Conservation (phyloP, 2,329 filamentous ascomycete species). For the Colletotrichum falcatum region DNA sequence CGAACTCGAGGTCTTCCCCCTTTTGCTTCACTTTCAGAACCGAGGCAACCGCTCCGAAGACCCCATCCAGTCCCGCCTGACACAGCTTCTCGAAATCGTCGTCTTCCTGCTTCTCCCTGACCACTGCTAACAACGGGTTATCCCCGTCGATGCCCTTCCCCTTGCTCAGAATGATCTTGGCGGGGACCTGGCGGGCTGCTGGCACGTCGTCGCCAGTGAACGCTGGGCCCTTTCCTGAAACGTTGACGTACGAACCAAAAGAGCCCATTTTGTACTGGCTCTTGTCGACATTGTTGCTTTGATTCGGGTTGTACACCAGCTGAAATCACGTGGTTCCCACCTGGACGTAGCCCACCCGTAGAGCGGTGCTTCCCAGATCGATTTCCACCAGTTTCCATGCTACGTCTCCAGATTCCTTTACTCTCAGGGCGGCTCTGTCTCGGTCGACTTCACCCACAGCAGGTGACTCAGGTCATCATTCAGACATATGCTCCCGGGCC, state of each 20-base stretch:
- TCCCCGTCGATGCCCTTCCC: background rate
- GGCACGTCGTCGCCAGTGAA: slow-evolving; percentile 36
- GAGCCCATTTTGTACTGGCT: background rate
- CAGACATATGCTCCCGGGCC: too few relatives aligned
- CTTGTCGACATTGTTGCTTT: background rate
- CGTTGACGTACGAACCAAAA: slow-evolving; percentile 33
- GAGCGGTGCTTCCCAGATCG: slow-evolving; percentile 41
- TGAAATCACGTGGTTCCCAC: background rate
- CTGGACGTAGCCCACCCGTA: slow-evolving; percentile 10
- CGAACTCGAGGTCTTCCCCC: background rate
- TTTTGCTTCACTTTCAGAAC: background rate
- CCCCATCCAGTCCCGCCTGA: background rate
- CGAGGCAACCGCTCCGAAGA: background rate
- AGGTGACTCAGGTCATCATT: too few relatives aligned
- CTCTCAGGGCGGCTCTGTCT: background rate
- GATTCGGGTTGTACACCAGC: background rate
- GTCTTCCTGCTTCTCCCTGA: background rate
- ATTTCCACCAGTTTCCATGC: slow-evolving; percentile 30
- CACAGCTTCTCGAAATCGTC: background rate
- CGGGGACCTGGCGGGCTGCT: slow-evolving; percentile 25
- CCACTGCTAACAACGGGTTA: slow-evolving; percentile 38
- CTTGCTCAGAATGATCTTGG: slow-evolving; percentile 3
- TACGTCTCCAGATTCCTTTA: background rate
- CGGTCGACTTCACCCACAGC: background rate
- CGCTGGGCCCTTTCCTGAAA: slow-evolving; percentile 26